Percentiles rank a stretch among this genome's conserved stretches.
Evolutionary conservation across 2,329 filamentous ascomycete genomes (phyloP).

Genomic region (Beauveria rudraprayagi): DNA sequence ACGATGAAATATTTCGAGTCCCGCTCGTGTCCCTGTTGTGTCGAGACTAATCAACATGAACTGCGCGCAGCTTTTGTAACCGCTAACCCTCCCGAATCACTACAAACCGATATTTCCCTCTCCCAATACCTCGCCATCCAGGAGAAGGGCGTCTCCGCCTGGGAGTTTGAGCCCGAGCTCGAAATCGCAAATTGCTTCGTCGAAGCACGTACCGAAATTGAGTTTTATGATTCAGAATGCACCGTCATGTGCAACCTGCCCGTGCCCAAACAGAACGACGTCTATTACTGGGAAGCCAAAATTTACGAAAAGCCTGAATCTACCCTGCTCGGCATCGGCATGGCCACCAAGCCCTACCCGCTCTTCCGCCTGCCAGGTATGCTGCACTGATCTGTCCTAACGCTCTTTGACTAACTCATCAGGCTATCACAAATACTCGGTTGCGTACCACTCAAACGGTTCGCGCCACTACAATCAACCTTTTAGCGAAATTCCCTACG

Average conservation of each 20-base stretch:
- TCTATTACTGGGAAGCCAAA: conserved; percentile 99
- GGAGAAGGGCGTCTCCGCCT: conserved; percentile 98
- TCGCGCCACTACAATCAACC: conserved; percentile 88
- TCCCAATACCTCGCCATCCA: conserved; percentile 98
- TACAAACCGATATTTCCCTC: conserved; percentile 92
- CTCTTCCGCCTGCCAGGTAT: conserved; percentile 87
- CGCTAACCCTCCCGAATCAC: conserved; percentile 87
- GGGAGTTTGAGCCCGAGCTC: conserved; percentile 98
- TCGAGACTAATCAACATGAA: background rate
- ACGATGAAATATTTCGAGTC: background rate
- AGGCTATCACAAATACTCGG: conserved; percentile 86
- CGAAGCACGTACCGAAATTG: conserved; percentile 90
- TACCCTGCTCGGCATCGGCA: conserved; percentile 80
- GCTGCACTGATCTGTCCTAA: conserved; percentile 20
- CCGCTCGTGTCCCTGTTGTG: background rate
- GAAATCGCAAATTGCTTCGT: conserved; percentile 99
- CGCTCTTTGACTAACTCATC: conserved; percentile 16
- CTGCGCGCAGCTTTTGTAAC: conserved; percentile 70
- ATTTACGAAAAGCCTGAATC: conserved; percentile 94
- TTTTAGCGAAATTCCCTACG: conserved; percentile 72
- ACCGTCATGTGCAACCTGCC: conserved; percentile 95
- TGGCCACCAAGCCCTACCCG: conserved; percentile 95
- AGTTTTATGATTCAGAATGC: conserved; percentile 97
- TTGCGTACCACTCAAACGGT: conserved; percentile 84
- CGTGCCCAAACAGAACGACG: conserved; percentile 96